phyloP scores from a whole-genome alignment of 139 green algal genomes.

The Chlamydomonas schloesseri region DNA sequence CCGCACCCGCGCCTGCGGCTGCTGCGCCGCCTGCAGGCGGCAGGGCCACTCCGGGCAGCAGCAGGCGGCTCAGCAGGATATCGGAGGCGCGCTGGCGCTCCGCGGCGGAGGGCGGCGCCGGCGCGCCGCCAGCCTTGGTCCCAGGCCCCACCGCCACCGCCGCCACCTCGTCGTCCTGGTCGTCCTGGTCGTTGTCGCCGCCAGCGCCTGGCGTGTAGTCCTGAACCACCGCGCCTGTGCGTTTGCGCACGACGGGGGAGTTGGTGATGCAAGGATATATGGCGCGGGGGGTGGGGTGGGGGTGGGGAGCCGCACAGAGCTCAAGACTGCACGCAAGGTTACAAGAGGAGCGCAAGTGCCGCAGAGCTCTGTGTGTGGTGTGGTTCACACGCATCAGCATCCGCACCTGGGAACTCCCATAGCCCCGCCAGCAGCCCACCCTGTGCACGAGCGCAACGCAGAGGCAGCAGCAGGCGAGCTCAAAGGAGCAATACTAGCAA shows the following conservation, averaged over 20 bases:
- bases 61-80: not conserved
- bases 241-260: not conserved
- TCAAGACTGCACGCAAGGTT: too few species aligned
- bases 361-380: too few species aligned
- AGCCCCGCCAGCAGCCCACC: slow-evolving; percentile 46
- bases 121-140: not conserved
- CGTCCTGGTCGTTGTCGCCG: not conserved
- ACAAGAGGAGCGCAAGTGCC: too few species aligned
- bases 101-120: not conserved
- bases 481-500: too few species aligned
- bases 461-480: not conserved
- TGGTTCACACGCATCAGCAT: too few species aligned
- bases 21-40: not conserved
- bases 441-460: not conserved
- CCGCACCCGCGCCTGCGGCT: too few species aligned
- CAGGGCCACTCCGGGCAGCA: not conserved
- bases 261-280: too few species aligned
- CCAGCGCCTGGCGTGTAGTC: not conserved
- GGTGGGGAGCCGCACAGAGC: too few species aligned
- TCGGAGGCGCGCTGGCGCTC: slow-evolving; percentile 4
- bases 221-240: not conserved
- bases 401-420: slow-evolving; percentile 50
- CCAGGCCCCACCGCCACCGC: too few species aligned
- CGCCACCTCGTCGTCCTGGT: not conserved
- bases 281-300: too few species aligned